Conservation (phyloP, 805 yeast genomes). For the Diddensiella caesifluorescens region DNA sequence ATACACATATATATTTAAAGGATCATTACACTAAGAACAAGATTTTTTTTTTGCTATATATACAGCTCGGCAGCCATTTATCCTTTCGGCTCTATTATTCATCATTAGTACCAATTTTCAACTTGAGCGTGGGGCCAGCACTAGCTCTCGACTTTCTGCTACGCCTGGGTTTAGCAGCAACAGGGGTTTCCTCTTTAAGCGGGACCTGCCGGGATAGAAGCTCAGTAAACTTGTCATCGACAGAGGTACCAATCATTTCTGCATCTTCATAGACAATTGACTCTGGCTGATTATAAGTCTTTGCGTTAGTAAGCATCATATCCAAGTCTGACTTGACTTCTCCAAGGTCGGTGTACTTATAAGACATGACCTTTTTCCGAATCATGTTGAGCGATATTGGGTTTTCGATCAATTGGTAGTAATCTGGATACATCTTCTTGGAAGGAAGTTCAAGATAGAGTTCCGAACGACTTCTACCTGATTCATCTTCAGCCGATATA, state of each 20-base stretch:
- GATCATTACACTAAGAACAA: too few relatives aligned
- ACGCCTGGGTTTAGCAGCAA: not conserved
- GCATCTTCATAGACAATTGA: slow-evolving; percentile 62
- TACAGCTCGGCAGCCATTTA: too few relatives aligned
- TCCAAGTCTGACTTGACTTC: slow-evolving; percentile 48
- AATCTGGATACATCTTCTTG: slow-evolving; percentile 74
- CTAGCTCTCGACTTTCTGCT: not conserved
- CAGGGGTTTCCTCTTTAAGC: not conserved
- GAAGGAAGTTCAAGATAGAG: slow-evolving; percentile 66
- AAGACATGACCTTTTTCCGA: slow-evolving; percentile 39
- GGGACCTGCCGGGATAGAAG: not conserved
- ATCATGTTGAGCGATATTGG: slow-evolving; percentile 60
- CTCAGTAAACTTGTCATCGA: slow-evolving; percentile 4
- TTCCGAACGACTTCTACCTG: slow-evolving; percentile 37
- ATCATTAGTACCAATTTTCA: not conserved
- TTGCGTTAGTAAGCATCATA: slow-evolving; percentile 63
- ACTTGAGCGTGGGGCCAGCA: not conserved
- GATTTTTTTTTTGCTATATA: too few relatives aligned
- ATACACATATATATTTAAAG: too few relatives aligned
- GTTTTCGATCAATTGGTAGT: slow-evolving; percentile 55
- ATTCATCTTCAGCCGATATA: slow-evolving; percentile 34
- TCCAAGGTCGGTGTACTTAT: slow-evolving; percentile 35
- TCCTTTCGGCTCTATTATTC: too few relatives aligned
- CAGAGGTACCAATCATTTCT: slow-evolving; percentile 15
- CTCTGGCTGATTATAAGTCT: slow-evolving; percentile 61